Base-by-base conservation (phyloP, 192 early-diverging fungal genomes). In the Gigaspora rosea region DNA sequence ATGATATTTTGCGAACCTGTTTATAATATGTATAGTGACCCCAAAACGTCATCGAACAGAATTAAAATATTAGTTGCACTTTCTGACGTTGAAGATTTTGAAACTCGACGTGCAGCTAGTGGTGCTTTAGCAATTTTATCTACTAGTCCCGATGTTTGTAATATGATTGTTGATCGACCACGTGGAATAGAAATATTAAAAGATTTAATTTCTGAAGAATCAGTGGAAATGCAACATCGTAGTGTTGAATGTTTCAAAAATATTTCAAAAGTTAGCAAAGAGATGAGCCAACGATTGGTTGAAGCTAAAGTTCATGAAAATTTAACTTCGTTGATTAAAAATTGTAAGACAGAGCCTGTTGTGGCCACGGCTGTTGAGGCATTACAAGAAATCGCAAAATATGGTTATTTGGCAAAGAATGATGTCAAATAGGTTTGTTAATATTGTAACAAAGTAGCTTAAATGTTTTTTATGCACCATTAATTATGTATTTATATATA, bases 91-190 rank as follows among this genome's bases (percentile, higher is more conserved):
- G 96, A 97, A 11, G 96, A 98, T 73, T 85, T 89, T 54, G 88
- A 84, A 33, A 97, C 96, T 8, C 80, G 91, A 27, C 85, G 94
- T 22, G 97, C 97, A 0, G 94, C 95, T 1, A 87, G 90, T 13
- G 97, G 97, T 11, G 89, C 92, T 4, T 73, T 98, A 58, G 97
- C 96, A 2, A 92, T 98, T 22, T 82, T 98, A 51, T 88, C 89
- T 3, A 84, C 82, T 1, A 82, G 81, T 73, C 79, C 81, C 15
- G 82, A 85, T 62, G 88, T 86, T 16, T 90, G 88, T 78, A 75
- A 82, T 18, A 82, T 89, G 82, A 84, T 95, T 22, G 62, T 87
- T 20, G 79, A 79, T 8, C 85, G 91, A 58, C 85, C 88, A 67
- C 78, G 81, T 11, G 91, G 89, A 36, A 78, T 86, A 36, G 85